Percentiles rank a stretch among this genome's conserved stretches.
Conservation (phyloP, 75 land plant species). For the Picea sitchensis region DNA sequence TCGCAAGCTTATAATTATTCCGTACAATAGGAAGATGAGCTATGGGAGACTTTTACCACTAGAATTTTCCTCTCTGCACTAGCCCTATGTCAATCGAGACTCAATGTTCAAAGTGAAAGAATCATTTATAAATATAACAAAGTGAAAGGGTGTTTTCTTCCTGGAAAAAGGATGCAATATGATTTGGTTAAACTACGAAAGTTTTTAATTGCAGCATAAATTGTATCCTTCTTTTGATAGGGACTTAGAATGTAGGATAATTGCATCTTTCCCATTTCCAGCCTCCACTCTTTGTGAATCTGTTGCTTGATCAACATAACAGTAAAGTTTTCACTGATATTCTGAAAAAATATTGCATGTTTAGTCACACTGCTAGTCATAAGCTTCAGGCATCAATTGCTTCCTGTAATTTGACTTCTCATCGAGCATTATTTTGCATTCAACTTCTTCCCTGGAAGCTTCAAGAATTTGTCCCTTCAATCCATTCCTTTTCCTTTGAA, state of each 20-base stretch:
- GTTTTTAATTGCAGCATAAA: constrained; percentile 58
- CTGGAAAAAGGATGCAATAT: too few relatives aligned
- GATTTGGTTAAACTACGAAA: too few relatives aligned
- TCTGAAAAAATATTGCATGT: constrained; percentile 86
- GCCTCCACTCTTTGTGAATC: constrained; percentile 63
- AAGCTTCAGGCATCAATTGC: constrained; percentile 86
- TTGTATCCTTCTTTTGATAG: constrained; percentile 44
- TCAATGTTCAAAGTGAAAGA: too few relatives aligned
- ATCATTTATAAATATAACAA: too few relatives aligned
- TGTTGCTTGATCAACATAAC: constrained; percentile 79
- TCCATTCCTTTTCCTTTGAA: constrained; percentile 76
- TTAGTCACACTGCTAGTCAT: constrained; percentile 90
- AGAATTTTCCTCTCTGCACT: too few relatives aligned
- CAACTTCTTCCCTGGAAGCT: constrained; percentile 84
- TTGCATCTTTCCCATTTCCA: constrained; percentile 31
- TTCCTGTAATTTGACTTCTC: constrained; percentile 88
- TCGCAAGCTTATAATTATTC: too few relatives aligned
- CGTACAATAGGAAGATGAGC: too few relatives aligned
- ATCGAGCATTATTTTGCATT: constrained; percentile 80
- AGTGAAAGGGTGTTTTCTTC: too few relatives aligned
- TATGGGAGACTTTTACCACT: too few relatives aligned
- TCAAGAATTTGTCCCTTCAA: constrained; percentile 79
- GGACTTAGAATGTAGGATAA: constrained; percentile 24
- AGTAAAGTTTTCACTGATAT: constrained; percentile 72
- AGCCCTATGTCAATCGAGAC: too few relatives aligned